These are phyloP conservation scores for Leccinum subtestaceum DNA, from an alignment of 768 basidiomycete genomes.

Conservation along the genomic window DNA sequence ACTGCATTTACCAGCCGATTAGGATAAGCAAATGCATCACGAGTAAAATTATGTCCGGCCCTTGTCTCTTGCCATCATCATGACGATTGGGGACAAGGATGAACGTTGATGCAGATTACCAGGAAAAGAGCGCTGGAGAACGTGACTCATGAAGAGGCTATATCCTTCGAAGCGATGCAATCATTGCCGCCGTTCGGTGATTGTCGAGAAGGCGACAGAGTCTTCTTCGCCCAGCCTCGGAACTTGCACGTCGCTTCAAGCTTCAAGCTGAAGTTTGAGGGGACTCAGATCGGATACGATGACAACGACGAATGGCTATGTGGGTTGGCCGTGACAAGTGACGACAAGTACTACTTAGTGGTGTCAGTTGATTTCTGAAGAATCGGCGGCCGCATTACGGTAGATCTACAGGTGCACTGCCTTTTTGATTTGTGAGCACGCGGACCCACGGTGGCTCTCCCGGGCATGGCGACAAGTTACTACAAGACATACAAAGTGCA, in stretches of 20 bases:
- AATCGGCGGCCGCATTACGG: neutral
- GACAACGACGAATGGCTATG: neutral
- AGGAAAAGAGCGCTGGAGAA: neutral
- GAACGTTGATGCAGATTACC: neutral
- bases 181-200: constrained; percentile 4
- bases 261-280: neutral
- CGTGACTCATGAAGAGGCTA: constrained; percentile 7
- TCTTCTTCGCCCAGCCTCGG: neutral
- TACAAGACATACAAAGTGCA: neutral
- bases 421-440: constrained; percentile 11
- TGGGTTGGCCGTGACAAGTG: neutral
- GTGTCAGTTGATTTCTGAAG: neutral
- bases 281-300: neutral
- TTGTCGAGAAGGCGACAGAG: constrained; percentile 16
- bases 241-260: neutral
- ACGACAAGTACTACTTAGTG: neutral
- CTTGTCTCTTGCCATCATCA: neutral
- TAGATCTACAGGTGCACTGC: constrained; percentile 22
- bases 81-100: constrained; percentile 2
- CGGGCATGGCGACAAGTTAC: neutral
- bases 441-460: constrained; percentile 8
- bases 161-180: constrained; percentile 3
- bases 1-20: neutral
- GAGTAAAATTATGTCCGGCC: neutral
- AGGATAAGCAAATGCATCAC: no score